phyloP scores from a whole-genome alignment of 495 filamentous ascomycete species.

The Saxophila tyrrhenica region DNA sequence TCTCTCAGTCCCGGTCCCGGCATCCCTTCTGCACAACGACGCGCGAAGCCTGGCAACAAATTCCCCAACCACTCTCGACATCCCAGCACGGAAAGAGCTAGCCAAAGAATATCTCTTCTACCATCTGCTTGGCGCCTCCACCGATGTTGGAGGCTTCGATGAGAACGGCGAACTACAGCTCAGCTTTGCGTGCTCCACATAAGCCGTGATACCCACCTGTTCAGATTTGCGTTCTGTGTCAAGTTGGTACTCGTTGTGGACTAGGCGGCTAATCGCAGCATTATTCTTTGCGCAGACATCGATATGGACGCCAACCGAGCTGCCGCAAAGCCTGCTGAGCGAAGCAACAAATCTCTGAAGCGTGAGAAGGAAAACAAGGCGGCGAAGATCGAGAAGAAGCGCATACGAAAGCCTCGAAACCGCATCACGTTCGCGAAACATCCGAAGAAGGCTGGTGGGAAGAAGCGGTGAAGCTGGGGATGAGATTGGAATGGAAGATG shows the following conservation, averaged over 20 bases:
- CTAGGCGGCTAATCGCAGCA: too few relatives aligned
- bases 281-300: constrained; percentile 10
- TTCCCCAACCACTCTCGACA: neutral
- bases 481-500: too few relatives aligned
- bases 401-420: constrained; percentile 23
- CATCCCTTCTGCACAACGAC: constrained; percentile 3
- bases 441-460: neutral
- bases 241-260: too few relatives aligned
- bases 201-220: neutral
- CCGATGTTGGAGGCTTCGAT: constrained; percentile 11
- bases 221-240: neutral
- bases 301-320: constrained; percentile 21
- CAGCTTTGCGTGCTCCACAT: neutral
- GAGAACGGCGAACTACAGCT: constrained; percentile 6
- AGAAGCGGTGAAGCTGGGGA: constrained; percentile 2
- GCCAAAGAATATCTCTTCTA: neutral
- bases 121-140: constrained; percentile 10
- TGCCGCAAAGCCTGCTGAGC: neutral
- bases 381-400: constrained; percentile 15
- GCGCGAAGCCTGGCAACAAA: neutral
- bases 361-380: constrained; percentile 3
- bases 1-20: constrained; percentile 12
- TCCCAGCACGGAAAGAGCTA: neutral
- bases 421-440: neutral
- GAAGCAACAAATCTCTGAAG: constrained; percentile 6